These are phyloP conservation scores for Sugiyamaella lignohabitans DNA, from an alignment of 805 yeast genomes.

Conservation along the genomic window DNA sequence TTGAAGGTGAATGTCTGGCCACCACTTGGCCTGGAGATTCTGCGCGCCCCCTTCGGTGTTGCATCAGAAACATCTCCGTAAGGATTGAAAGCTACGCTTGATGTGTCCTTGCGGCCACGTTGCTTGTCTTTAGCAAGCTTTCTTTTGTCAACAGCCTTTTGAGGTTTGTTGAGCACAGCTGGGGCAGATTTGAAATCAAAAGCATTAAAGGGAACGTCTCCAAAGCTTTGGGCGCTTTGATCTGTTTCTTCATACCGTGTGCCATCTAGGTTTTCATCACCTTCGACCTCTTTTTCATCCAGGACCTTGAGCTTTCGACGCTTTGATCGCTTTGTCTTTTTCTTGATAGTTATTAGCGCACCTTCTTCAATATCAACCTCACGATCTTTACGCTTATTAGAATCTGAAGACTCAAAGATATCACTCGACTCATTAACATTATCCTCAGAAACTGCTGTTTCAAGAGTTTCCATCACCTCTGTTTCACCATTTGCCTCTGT, in stretches of 20 bases:
- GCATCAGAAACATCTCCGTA: slow-evolving; percentile 16
- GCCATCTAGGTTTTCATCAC: slow-evolving; percentile 6
- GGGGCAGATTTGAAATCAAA: slow-evolving; percentile 27
- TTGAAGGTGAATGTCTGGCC: slow-evolving; percentile 17
- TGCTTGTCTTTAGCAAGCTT: slow-evolving; percentile 7
- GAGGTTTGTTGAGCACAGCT: slow-evolving; percentile 18
- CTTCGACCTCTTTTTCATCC: slow-evolving; percentile 3
- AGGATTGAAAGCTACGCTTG: slow-evolving; percentile 17
- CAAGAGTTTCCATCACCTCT: neutral
- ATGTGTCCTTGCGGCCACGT: neutral
- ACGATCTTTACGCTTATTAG: neutral
- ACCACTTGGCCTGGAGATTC: slow-evolving; percentile 12
- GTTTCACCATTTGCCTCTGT: too few relatives aligned
- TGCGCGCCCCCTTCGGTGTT: slow-evolving; percentile 17
- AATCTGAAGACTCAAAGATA: too few relatives aligned
- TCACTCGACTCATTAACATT: too few relatives aligned
- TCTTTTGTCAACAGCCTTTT: slow-evolving; percentile 4
- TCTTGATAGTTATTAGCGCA: neutral
- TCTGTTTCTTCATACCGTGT: neutral
- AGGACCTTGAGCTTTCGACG: slow-evolving; percentile 15
- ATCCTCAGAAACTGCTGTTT: neutral
- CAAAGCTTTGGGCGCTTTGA: neutral
- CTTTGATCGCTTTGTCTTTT: slow-evolving; percentile 1
- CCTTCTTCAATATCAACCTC: neutral
- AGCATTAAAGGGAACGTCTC: slow-evolving; percentile 13